Conservation (phyloP, 2,329 filamentous ascomycete species). For the Colletotrichum aenigma region DNA sequence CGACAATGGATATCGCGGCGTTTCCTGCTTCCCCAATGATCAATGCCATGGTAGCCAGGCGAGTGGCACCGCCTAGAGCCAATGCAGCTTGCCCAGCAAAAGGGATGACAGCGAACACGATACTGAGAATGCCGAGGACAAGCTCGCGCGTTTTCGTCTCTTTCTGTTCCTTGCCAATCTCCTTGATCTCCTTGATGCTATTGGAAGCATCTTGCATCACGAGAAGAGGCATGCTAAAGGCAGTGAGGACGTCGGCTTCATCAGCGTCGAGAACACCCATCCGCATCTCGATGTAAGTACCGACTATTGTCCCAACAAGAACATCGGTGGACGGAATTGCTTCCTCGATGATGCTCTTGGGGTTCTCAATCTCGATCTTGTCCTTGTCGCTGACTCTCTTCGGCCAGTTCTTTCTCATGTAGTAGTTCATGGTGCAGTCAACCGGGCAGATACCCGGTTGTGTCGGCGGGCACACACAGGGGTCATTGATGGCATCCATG, state of each 20-base stretch:
- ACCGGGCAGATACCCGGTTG: background rate
- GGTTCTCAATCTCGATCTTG: background rate
- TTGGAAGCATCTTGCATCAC: conserved; percentile 29
- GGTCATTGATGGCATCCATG: background rate
- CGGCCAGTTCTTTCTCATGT: background rate
- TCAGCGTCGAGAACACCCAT: background rate
- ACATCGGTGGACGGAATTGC: background rate
- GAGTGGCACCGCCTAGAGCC: conserved; percentile 23
- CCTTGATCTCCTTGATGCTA: conserved; percentile 29
- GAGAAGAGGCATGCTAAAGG: conserved; percentile 24
- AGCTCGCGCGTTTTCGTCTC: conserved; percentile 24
- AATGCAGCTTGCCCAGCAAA: conserved; percentile 52
- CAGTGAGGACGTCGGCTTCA: background rate
- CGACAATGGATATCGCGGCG: conserved; percentile 23
- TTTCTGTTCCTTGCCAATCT: conserved; percentile 24
- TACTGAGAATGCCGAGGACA: conserved; percentile 40
- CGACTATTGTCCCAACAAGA: background rate
- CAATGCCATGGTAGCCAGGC: conserved; percentile 14
- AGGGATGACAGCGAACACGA: conserved; percentile 53
- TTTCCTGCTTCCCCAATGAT: conserved; percentile 26
- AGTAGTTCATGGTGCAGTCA: background rate
- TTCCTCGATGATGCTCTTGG: background rate
- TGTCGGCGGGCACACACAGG: background rate
- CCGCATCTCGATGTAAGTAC: background rate
- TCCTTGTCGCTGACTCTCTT: background rate